Percentiles rank a stretch among this genome's conserved stretches.
phyloP scores from a whole-genome alignment of 2,329 filamentous ascomycete species.

The Ophiostoma sp. region DNA sequence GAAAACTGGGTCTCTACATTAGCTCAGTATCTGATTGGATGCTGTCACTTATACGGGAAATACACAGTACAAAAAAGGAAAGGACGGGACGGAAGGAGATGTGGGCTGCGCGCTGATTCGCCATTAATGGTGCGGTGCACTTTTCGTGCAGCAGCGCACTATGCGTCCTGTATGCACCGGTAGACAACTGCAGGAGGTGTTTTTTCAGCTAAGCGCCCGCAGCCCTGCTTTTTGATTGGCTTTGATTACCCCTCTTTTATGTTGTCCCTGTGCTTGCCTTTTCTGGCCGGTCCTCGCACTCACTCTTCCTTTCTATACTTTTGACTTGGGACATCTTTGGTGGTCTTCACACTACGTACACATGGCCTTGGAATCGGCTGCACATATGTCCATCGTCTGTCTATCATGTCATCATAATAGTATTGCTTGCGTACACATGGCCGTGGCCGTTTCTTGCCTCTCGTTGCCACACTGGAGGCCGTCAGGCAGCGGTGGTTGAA shows the following conservation, averaged over 20 bases:
- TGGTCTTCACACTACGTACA: not conserved
- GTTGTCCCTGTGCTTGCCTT: not conserved
- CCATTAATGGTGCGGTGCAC: slow-evolving; percentile 31
- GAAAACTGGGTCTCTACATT: not conserved
- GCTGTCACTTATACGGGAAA: not conserved
- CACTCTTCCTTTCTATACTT: not conserved
- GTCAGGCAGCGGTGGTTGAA: not conserved
- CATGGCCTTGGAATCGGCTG: not conserved
- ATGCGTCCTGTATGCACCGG: slow-evolving; percentile 17
- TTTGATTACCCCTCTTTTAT: not conserved
- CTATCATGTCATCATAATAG: not conserved
- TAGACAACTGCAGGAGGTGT: slow-evolving; percentile 27
- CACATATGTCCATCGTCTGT: slow-evolving; percentile 3
- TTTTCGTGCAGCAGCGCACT: slow-evolving; percentile 27
- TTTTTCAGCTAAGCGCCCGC: slow-evolving; percentile 23
- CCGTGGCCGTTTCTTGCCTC: slow-evolving; percentile 21
- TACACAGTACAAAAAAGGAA: not conserved
- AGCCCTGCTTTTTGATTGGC: slow-evolving; percentile 23
- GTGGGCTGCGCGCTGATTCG: slow-evolving; percentile 31
- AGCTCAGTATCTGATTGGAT: not conserved
- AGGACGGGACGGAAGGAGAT: not conserved
- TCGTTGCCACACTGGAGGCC: slow-evolving; percentile 17
- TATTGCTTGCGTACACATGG: slow-evolving; percentile 2
- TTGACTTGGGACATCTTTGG: not conserved
- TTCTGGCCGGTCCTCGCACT: not conserved